A percentile compares a stretch with the other conserved stretches of the same genome.
These are phyloP conservation scores for Saksenaea vasiformis DNA, from an alignment of 371 early-diverging fungal species.

Conservation along the genomic window DNA sequence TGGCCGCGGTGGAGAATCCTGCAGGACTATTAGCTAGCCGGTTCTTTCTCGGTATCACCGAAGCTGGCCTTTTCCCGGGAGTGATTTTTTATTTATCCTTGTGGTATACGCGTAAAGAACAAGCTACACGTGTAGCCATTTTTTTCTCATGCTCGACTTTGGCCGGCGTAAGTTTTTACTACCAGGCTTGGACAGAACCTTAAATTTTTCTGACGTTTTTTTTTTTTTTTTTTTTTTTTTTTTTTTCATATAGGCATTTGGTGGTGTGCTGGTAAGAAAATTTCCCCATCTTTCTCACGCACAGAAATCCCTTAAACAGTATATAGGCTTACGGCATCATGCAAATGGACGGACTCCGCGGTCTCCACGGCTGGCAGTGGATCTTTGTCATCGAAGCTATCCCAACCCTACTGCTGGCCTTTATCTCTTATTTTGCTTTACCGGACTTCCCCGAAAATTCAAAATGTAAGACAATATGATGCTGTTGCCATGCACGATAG, in stretches of 20 bases:
- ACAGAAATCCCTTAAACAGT: no score
- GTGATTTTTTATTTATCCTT: slow-evolving; percentile 53
- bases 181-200: neutral
- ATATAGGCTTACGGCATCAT: slow-evolving; percentile 57
- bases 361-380: slow-evolving; percentile 65
- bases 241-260: neutral
- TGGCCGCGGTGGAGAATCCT: slow-evolving; percentile 47
- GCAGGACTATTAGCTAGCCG: slow-evolving; percentile 58
- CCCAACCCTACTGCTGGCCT: slow-evolving; percentile 63
- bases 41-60: slow-evolving; percentile 74
- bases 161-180: slow-evolving; percentile 68
- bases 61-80: slow-evolving; percentile 64
- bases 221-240: no score
- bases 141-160: slow-evolving; percentile 67
- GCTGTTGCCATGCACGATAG: neutral
- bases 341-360: slow-evolving; percentile 55
- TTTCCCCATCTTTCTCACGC: neutral
- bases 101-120: slow-evolving; percentile 63
- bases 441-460: slow-evolving; percentile 76
- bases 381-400: slow-evolving; percentile 79
- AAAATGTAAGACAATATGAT: slow-evolving; percentile 37
- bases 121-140: slow-evolving; percentile 69
- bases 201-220: neutral
- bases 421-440: slow-evolving; percentile 59
- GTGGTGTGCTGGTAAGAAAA: neutral